Conservation (phyloP, 2,329 filamentous ascomycete species). For the Arachnomyces sp. region DNA sequence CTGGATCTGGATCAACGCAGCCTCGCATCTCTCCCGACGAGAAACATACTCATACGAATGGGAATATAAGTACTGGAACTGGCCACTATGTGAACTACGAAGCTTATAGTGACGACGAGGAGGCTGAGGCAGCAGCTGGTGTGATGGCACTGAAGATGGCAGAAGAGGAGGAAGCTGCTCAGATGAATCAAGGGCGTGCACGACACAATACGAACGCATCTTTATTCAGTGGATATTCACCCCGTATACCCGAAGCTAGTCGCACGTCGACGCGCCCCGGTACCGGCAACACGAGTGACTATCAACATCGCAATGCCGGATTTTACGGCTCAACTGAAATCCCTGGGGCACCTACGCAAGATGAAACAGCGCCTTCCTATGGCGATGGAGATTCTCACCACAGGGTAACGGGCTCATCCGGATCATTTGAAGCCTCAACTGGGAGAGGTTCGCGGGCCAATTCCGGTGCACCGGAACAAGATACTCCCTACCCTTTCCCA, state of each 20-base stretch:
- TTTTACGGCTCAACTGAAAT: slow-evolving; percentile 50
- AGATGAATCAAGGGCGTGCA: slow-evolving; percentile 45
- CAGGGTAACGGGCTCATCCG: slow-evolving; percentile 16
- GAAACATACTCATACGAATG: slow-evolving; percentile 40
- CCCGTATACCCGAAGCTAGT: slow-evolving; percentile 24
- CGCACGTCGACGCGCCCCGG: slow-evolving; percentile 10
- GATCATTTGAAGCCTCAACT: slow-evolving; percentile 22
- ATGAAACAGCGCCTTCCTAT: slow-evolving; percentile 7
- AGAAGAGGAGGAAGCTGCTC: slow-evolving; percentile 62
- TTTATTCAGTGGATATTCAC: slow-evolving; percentile 39
- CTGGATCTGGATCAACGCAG: slow-evolving; percentile 21
- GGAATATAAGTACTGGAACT: slow-evolving; percentile 37
- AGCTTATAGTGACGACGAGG: slow-evolving; percentile 64
- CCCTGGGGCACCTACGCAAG: slow-evolving; percentile 1
- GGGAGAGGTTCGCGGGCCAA: slow-evolving; percentile 15
- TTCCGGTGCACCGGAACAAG: slow-evolving; percentile 35
- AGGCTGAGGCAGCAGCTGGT: slow-evolving; percentile 78
- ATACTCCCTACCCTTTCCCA: slow-evolving; percentile 50
- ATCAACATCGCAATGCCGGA: slow-evolving; percentile 62
- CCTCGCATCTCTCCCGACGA: slow-evolving; percentile 34
- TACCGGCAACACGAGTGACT: slow-evolving; percentile 63
- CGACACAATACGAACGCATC: slow-evolving; percentile 49
- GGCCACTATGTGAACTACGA: slow-evolving; percentile 40
- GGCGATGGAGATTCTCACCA: slow-evolving; percentile 12
- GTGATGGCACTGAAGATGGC: slow-evolving; percentile 75